phyloP scores from a whole-genome alignment of 768 basidiomycete genomes.

The Piloderma croceum region DNA sequence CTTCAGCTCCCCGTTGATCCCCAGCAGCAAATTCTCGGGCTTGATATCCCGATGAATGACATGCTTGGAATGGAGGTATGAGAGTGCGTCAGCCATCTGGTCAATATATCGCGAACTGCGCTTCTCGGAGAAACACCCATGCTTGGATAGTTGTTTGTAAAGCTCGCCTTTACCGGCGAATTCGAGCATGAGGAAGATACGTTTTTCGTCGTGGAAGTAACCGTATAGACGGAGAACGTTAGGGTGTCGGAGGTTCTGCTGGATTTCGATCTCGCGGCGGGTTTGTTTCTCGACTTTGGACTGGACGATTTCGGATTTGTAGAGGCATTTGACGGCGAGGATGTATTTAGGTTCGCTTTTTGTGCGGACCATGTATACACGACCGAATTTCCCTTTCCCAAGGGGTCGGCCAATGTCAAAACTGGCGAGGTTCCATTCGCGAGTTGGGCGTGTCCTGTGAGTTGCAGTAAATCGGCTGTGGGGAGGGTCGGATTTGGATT shows the following conservation, averaged over 20 bases:
- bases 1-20: slow-evolving; percentile 94
- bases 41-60: slow-evolving; percentile 99
- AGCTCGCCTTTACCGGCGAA: slow-evolving; percentile 96
- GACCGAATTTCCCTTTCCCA: slow-evolving; percentile 99
- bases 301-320: slow-evolving; percentile 93
- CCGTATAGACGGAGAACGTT: slow-evolving; percentile 92
- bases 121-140: slow-evolving; percentile 83
- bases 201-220: slow-evolving; percentile 96
- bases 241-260: slow-evolving; percentile 92
- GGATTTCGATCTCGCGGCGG: slow-evolving; percentile 96
- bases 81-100: slow-evolving; percentile 95
- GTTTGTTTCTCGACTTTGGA: slow-evolving; percentile 95
- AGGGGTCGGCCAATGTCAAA: slow-evolving; percentile 95
- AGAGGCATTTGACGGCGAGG: slow-evolving; percentile 92
- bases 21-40: slow-evolving; percentile 92
- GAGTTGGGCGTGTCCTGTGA: slow-evolving; percentile 60
- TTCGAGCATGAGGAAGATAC: slow-evolving; percentile 97
- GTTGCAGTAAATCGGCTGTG: too few relatives aligned
- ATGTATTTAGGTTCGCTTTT: slow-evolving; percentile 86
- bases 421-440: slow-evolving; percentile 77
- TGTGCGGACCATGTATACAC: slow-evolving; percentile 97
- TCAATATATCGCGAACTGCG: slow-evolving; percentile 87
- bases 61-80: slow-evolving; percentile 90
- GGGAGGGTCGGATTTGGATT: too few relatives aligned
- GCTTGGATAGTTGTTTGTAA: slow-evolving; percentile 89